phyloP scores from a whole-genome alignment of 1,284 basidiomycete species.

The Omphalotus olearius region DNA sequence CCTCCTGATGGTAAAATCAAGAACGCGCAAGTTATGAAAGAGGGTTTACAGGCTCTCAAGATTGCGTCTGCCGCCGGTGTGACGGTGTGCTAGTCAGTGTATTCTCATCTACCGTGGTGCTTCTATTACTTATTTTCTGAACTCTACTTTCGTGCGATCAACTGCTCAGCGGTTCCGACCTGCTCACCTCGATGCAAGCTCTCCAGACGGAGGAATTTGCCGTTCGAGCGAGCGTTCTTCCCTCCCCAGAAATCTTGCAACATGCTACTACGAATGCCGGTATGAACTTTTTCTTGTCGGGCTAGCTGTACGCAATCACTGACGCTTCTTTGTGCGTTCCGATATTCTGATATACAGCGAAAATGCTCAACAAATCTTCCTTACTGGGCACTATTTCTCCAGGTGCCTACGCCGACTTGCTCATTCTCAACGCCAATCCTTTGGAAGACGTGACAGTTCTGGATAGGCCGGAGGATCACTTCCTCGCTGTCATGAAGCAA shows the following conservation, averaged over 20 bases:
- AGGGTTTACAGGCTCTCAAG: slow-evolving; percentile 32
- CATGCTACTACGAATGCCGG: slow-evolving; percentile 43
- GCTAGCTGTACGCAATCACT: background rate
- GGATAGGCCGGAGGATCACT: slow-evolving; percentile 34
- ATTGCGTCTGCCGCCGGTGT: slow-evolving; percentile 34
- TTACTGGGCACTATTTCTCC: slow-evolving; percentile 32
- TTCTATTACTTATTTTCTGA: background rate
- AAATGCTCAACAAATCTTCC: slow-evolving; percentile 29
- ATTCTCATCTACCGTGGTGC: background rate
- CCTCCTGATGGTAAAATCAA: slow-evolving; percentile 34
- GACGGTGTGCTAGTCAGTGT: slow-evolving; percentile 31
- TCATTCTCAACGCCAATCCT: slow-evolving; percentile 40
- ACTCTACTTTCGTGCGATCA: background rate
- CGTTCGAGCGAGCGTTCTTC: slow-evolving; percentile 33
- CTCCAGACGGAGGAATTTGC: slow-evolving; percentile 41
- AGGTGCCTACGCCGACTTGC: slow-evolving; percentile 37
- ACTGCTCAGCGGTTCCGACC: slow-evolving; percentile 34
- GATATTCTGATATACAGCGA: slow-evolving; percentile 23
- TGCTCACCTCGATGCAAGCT: slow-evolving; percentile 35
- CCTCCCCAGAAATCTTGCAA: slow-evolving; percentile 31
- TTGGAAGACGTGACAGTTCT: slow-evolving; percentile 41
- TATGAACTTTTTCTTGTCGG: slow-evolving; percentile 14
- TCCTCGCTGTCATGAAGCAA: slow-evolving; percentile 33
- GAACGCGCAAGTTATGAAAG: slow-evolving; percentile 38
- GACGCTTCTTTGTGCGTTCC: too few relatives aligned